phyloP scores from a whole-genome alignment of 345 rosid species.

The Euphorbia tirucalli region DNA sequence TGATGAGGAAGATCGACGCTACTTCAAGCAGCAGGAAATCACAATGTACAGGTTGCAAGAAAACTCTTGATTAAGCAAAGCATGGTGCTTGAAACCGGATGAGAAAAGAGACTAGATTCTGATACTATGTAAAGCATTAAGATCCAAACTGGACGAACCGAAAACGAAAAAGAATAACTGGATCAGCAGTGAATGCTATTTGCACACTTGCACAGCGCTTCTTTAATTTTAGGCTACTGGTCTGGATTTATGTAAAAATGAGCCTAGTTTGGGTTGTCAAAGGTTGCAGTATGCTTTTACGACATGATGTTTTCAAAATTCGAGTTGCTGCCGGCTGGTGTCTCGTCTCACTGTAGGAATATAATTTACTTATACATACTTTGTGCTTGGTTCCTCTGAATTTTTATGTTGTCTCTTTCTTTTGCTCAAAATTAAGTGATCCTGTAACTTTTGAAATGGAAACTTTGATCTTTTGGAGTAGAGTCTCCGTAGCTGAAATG shows the following conservation, averaged over 20 bases:
- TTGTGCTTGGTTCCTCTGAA: no score
- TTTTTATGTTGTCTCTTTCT: no score
- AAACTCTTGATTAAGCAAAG: slow-evolving; percentile 34
- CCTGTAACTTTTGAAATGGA: no score
- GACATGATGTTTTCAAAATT: no score
- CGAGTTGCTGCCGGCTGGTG: no score
- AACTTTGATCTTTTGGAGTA: no score
- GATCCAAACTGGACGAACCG: background rate
- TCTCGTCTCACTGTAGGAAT: no score
- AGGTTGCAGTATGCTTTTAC: background rate
- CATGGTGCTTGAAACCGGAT: background rate
- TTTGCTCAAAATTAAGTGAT: no score
- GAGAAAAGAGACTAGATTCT: background rate
- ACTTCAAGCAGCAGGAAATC: slow-evolving; percentile 96
- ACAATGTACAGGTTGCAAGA: slow-evolving; percentile 86
- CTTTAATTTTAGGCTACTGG: background rate
- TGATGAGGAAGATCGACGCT: slow-evolving; percentile 96
- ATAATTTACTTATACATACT: no score
- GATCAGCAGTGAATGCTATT: background rate
- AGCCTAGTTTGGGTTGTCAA: background rate
- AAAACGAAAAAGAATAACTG: background rate
- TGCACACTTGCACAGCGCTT: background rate
- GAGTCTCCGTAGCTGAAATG: no score
- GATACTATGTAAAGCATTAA: background rate
- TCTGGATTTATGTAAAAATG: slow-evolving; percentile 6